These are phyloP conservation scores for Teratosphaeria epicoccoides DNA, from an alignment of 2,329 filamentous ascomycete species.

Conservation along the genomic window DNA sequence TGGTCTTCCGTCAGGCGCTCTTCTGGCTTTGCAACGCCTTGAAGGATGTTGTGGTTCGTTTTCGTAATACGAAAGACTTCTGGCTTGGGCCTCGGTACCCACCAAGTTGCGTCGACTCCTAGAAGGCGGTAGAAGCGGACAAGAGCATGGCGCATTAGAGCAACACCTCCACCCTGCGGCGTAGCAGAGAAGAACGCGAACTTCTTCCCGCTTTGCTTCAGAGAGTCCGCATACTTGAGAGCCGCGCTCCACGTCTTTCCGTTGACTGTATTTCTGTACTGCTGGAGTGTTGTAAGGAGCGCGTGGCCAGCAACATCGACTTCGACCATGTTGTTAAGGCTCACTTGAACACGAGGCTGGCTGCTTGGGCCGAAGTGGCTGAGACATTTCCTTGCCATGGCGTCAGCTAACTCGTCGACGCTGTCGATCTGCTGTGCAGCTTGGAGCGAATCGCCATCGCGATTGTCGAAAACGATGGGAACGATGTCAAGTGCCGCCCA, in stretches of 20 bases:
- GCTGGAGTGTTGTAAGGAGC: conserved; percentile 45
- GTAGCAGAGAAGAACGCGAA: conserved; percentile 73
- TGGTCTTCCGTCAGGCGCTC: conserved; percentile 55
- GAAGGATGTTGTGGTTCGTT: conserved; percentile 79
- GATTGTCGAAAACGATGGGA: conserved; percentile 52
- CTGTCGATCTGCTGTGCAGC: conserved; percentile 50
- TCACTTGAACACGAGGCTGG: conserved; percentile 56
- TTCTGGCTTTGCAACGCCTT: conserved; percentile 59
- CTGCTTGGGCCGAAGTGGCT: conserved; percentile 66
- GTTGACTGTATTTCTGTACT: conserved; percentile 53
- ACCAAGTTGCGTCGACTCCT: conserved; percentile 65
- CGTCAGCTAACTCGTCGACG: conserved; percentile 66
- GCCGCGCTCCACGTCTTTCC: conserved; percentile 55
- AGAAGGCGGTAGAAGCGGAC: conserved; percentile 58
- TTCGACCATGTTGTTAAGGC: conserved; percentile 57
- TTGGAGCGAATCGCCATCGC: conserved; percentile 62
- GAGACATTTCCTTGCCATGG: conserved; percentile 68
- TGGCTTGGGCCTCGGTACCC: conserved; percentile 65
- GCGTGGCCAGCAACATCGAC: conserved; percentile 58
- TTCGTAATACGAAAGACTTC: conserved; percentile 76
- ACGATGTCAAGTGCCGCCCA: conserved; percentile 71
- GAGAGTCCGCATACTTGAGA: conserved; percentile 50
- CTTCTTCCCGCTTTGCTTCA: conserved; percentile 54
- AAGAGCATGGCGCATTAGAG: conserved; percentile 69
- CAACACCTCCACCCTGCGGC: conserved; percentile 72